Percentiles rank a stretch among this genome's conserved stretches.
Evolutionary conservation across 2,329 filamentous ascomycete species (phyloP).

Genomic region (Ceratocystis cubensis): DNA sequence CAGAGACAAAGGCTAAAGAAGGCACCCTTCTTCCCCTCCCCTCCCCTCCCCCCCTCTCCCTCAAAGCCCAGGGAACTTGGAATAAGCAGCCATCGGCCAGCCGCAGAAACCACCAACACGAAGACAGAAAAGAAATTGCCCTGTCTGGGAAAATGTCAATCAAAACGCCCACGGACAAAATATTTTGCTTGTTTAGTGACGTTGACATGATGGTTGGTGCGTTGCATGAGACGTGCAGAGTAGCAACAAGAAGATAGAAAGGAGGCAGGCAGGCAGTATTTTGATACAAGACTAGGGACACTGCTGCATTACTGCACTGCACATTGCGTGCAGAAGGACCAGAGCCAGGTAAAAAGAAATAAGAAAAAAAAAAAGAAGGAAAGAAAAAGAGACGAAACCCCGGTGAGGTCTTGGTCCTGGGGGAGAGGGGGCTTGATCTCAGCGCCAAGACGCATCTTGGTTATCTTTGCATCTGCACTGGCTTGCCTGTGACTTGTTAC

Average conservation of each 20-base stretch:
- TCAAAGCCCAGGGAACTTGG: too few relatives aligned
- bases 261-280: not conserved
- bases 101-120: too few relatives aligned
- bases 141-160: not conserved
- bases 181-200: not conserved
- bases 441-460: not conserved
- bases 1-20: too few relatives aligned
- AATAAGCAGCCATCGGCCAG: too few relatives aligned
- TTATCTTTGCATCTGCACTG: not conserved
- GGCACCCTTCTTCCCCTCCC: too few relatives aligned
- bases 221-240: slow-evolving; percentile 5
- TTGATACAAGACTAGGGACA: not conserved
- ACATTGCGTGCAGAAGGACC: not conserved
- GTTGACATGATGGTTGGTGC: slow-evolving; percentile 6
- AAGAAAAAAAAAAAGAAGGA: not conserved
- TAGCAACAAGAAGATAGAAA: not conserved
- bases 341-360: not conserved
- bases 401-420: too few relatives aligned
- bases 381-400: not conserved
- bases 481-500: not conserved
- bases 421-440: not conserved
- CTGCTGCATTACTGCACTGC: not conserved
- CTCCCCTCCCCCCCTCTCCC: too few relatives aligned
- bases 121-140: not conserved
- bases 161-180: not conserved